Conservation (phyloP, 2,329 filamentous ascomycete species). For the Colletotrichum trifolii region DNA sequence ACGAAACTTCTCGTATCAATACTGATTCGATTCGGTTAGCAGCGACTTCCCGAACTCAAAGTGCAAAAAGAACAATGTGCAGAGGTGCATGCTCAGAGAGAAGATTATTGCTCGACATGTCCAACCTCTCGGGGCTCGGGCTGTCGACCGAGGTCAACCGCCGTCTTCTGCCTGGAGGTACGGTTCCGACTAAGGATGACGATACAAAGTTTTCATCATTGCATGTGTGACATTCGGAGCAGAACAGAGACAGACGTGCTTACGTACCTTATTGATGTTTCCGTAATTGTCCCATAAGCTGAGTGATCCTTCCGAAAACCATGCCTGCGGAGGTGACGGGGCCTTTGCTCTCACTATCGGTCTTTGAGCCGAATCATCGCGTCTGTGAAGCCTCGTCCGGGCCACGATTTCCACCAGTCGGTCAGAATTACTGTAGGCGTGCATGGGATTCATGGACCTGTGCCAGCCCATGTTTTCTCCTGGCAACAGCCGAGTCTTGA, state of each 20-base stretch:
- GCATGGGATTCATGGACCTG: conserved; percentile 48
- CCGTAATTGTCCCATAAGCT: background rate
- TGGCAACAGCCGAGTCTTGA: conserved; percentile 4
- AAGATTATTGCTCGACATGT: conserved; percentile 66
- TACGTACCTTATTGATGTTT: conserved; percentile 8
- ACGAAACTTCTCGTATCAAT: no score
- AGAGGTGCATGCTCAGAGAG: conserved; percentile 57
- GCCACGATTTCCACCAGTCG: conserved; percentile 37
- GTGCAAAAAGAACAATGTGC: background rate
- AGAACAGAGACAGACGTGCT: conserved; percentile 1
- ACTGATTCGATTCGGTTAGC: no score
- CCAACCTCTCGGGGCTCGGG: conserved; percentile 46
- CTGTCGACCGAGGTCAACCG: conserved; percentile 8
- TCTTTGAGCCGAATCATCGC: background rate
- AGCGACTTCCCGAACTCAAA: background rate
- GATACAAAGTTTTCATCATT: conserved; percentile 91
- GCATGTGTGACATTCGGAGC: conserved; percentile 35
- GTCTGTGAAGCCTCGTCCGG: conserved; percentile 13
- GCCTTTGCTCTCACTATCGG: conserved; percentile 22
- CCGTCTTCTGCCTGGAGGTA: conserved; percentile 40
- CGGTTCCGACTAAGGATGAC: conserved; percentile 95
- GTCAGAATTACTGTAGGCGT: conserved; percentile 59
- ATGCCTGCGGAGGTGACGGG: conserved; percentile 17
- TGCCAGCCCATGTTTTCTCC: conserved; percentile 14
- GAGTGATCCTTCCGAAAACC: background rate